A percentile compares a stretch with the other conserved stretches of the same genome.
Conservation (phyloP, 192 early-diverging fungal genomes). For the Backusella sp. region DNA sequence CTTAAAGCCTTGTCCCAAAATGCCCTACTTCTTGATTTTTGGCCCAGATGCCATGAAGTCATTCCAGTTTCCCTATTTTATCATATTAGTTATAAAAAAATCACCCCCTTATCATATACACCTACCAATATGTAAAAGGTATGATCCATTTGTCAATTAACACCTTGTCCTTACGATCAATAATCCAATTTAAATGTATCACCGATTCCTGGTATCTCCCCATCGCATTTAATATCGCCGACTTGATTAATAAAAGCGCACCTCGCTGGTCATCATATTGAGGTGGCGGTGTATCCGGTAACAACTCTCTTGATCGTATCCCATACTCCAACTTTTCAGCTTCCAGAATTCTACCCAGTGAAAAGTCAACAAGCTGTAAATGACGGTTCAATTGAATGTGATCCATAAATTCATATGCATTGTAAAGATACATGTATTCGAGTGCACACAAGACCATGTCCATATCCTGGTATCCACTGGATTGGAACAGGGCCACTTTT, state of each 20-base stretch:
- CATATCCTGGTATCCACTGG: conserved; percentile 41
- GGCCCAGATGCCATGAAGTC: conserved; percentile 40
- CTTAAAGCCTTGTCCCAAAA: conserved; percentile 47
- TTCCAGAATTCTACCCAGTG: conserved; percentile 24
- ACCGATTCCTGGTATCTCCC: conserved; percentile 40
- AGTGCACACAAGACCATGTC: conserved; percentile 42
- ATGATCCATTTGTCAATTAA: conserved; percentile 48
- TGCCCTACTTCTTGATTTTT: conserved; percentile 24
- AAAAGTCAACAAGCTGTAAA: conserved; percentile 24
- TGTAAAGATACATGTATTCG: conserved; percentile 52
- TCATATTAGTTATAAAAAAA: no score
- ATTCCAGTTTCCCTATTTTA: conserved; percentile 44
- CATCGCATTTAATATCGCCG: conserved; percentile 46
- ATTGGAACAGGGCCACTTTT: conserved; percentile 43
- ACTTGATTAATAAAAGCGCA: conserved; percentile 46
- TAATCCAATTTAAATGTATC: conserved; percentile 48
- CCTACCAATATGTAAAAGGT: conserved; percentile 53
- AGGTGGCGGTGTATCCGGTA: conserved; percentile 30
- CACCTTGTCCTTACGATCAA: conserved; percentile 42
- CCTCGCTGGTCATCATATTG: conserved; percentile 41
- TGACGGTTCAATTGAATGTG: conserved; percentile 14
- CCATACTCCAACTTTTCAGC: conserved; percentile 33
- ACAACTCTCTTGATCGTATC: conserved; percentile 31
- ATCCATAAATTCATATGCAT: conserved; percentile 49
- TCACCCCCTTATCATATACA: neutral